Percentiles rank a stretch among this genome's conserved stretches.
These are phyloP conservation scores for Thalia dealbata DNA, from an alignment of 176 grass and related monocot genomes.

Conservation along the genomic window DNA sequence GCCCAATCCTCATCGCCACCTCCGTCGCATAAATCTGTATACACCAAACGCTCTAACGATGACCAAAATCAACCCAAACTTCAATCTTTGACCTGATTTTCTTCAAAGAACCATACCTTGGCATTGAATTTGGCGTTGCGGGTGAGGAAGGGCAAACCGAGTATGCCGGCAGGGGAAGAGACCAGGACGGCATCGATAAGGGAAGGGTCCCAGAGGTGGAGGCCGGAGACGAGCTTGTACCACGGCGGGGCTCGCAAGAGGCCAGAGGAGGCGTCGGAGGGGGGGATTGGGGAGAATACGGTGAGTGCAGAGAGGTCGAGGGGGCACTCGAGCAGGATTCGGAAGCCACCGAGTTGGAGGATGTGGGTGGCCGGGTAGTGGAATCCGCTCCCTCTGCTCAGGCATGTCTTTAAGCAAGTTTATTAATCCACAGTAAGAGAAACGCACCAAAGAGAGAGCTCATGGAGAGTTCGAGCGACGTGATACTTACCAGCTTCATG, in stretches of 20 bases:
- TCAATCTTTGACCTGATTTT: not conserved
- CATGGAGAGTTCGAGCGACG: not conserved
- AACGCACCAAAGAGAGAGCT: not conserved
- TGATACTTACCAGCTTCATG: constrained; percentile 59
- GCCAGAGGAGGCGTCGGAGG: not conserved
- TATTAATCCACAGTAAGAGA: not conserved
- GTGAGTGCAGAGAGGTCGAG: constrained; percentile 57
- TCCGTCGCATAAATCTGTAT: constrained; percentile 69
- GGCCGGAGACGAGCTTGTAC: constrained; percentile 49
- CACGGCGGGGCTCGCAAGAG: constrained; percentile 33
- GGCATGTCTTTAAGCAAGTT: constrained; percentile 26
- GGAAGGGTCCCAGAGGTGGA: constrained; percentile 30
- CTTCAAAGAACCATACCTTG: constrained; percentile 28
- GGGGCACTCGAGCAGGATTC: constrained; percentile 79
- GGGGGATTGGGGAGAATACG: constrained; percentile 41
- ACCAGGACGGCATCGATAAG: constrained; percentile 51
- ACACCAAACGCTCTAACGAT: not conserved
- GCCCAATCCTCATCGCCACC: constrained; percentile 46
- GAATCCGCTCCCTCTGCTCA: constrained; percentile 36
- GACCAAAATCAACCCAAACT: not conserved
- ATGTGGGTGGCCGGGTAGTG: constrained; percentile 50
- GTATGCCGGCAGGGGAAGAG: constrained; percentile 55
- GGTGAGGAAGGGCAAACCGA: constrained; percentile 85
- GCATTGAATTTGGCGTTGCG: constrained; percentile 41
- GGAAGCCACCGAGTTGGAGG: constrained; percentile 43